Evolutionary conservation across 2,329 filamentous ascomycete genomes (phyloP).

Genomic region (Trichoderma pleuroti): DNA sequence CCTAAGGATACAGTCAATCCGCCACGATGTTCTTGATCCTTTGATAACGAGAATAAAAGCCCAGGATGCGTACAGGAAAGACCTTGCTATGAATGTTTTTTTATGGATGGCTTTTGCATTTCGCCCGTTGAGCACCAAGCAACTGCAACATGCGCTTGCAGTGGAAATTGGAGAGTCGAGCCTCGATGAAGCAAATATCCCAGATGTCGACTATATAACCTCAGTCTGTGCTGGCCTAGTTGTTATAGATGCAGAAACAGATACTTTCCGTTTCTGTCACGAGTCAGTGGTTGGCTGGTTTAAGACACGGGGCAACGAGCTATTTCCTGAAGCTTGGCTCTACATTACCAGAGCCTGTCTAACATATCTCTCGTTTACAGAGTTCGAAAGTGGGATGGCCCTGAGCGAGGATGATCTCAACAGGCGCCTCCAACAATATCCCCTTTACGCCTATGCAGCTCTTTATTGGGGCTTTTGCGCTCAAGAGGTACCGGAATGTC

Average conservation of each 20-base stretch:
- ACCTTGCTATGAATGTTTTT: background rate
- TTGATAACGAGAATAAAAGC: background rate
- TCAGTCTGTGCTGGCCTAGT: background rate
- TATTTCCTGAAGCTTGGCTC: background rate
- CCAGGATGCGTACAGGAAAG: background rate
- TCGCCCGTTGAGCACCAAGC: background rate
- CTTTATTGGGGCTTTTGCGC: background rate
- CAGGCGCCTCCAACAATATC: background rate
- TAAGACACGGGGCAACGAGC: background rate
- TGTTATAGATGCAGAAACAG: background rate
- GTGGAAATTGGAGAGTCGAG: background rate
- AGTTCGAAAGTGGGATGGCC: background rate
- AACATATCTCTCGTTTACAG: background rate
- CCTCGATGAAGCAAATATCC: background rate
- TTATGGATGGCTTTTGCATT: background rate
- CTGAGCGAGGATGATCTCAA: background rate
- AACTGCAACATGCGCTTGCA: background rate
- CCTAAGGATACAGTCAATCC: background rate
- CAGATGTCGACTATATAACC: background rate
- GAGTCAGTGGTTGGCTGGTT: background rate
- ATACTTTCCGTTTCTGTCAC: background rate
- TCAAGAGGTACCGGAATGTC: background rate
- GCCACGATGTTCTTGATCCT: background rate
- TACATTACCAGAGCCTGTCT: background rate
- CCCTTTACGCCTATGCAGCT: background rate